These are phyloP conservation scores for Coemansia sp. DNA, from an alignment of 192 early-diverging fungal species.

Conservation along the genomic window DNA sequence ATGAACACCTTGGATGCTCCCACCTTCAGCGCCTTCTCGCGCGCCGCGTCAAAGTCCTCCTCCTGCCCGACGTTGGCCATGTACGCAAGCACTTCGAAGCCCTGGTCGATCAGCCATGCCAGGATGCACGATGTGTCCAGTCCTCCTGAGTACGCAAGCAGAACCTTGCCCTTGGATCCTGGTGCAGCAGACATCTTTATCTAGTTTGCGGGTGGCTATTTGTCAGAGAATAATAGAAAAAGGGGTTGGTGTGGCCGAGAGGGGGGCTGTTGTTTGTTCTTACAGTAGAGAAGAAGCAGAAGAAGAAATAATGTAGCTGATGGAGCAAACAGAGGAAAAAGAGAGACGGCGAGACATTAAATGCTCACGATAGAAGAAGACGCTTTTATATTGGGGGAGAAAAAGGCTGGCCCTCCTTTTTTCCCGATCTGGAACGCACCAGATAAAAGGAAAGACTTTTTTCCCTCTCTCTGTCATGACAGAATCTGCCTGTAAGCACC, in stretches of 20 bases:
- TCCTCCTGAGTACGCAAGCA: slow-evolving; percentile 96
- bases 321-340: no score
- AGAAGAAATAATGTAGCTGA: no score
- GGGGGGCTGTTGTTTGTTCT: no score
- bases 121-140: slow-evolving; percentile 99
- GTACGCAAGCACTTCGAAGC: slow-evolving; percentile 95
- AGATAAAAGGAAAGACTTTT: no score
- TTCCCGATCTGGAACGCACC: no score
- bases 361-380: no score
- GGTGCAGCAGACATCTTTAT: slow-evolving; percentile 49
- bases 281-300: no score
- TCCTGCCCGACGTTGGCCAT: slow-evolving; percentile 99
- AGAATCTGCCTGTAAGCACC: no score
- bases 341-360: no score
- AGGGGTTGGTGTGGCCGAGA: background rate
- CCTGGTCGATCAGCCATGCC: slow-evolving; percentile 96
- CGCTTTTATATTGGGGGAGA: no score
- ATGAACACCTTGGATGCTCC: slow-evolving; percentile 95
- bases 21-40: slow-evolving; percentile 86
- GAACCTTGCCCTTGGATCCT: slow-evolving; percentile 78
- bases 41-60: slow-evolving; percentile 96
- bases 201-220: background rate
- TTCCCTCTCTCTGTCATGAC: no score
- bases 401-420: no score
- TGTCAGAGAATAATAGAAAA: background rate